Conservation (phyloP, 805 yeast species). For the Debaryomyces castellii region DNA sequence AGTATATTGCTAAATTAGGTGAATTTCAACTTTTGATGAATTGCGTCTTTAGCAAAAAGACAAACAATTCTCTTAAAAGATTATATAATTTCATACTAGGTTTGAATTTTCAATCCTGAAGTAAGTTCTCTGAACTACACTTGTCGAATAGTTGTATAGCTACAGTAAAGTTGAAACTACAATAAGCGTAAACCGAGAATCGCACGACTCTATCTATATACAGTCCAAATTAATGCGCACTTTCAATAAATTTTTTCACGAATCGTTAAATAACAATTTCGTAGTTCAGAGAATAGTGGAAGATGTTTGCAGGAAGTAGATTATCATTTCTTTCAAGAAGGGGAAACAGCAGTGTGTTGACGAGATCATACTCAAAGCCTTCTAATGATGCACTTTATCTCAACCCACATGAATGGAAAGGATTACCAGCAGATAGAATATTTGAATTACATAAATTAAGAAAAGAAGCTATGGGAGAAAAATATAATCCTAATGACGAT, state of each 20-base stretch:
- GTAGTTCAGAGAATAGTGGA: not conserved
- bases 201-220: not conserved
- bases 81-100: too few species aligned
- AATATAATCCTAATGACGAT: slow-evolving; percentile 58
- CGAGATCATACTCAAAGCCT: slow-evolving; percentile 9
- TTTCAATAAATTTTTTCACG: slow-evolving; percentile 2
- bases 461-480: slow-evolving; percentile 43
- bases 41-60: too few species aligned
- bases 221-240: not conserved
- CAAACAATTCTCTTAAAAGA: too few species aligned
- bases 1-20: too few species aligned
- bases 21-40: too few species aligned
- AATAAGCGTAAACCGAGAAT: too few species aligned
- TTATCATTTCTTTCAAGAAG: not conserved
- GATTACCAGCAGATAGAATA: slow-evolving; percentile 62
- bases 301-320: not conserved
- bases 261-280: not conserved
- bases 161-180: too few species aligned
- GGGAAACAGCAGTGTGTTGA: not conserved
- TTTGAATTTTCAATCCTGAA: too few species aligned
- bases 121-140: too few species aligned
- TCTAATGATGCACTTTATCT: slow-evolving; percentile 39
- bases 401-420: slow-evolving; percentile 70
- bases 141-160: too few species aligned
- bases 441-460: slow-evolving; percentile 61